These are phyloP conservation scores for Adansonia rubrostipa DNA, from an alignment of 441 rosid species.

Conservation along the genomic window DNA sequence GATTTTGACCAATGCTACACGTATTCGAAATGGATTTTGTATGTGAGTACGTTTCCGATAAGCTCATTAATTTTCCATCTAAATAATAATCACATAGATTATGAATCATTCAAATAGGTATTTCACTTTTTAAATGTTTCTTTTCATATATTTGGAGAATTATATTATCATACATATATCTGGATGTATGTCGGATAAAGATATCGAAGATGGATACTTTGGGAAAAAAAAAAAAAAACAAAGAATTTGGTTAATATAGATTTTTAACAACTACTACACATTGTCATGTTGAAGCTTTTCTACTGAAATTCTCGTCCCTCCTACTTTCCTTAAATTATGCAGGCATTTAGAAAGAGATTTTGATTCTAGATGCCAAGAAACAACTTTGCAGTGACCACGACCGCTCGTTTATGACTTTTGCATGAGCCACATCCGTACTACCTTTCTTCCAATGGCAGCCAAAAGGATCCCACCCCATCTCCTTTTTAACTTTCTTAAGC, in stretches of 20 bases:
- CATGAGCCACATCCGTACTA: background rate
- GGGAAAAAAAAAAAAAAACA: background rate
- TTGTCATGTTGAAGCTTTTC: background rate
- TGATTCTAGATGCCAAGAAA: conserved; percentile 32
- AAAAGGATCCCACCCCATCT: background rate
- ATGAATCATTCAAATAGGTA: too few species aligned
- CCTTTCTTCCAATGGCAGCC: conserved; percentile 11
- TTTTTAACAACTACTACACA: background rate
- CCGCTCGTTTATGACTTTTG: conserved; percentile 29
- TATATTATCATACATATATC: too few species aligned
- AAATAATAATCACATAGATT: too few species aligned
- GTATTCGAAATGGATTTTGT: too few species aligned
- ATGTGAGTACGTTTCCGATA: too few species aligned
- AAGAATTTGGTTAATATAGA: background rate
- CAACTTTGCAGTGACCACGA: conserved; percentile 25
- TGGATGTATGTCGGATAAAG: too few species aligned
- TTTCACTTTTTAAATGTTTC: too few species aligned
- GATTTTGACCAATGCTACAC: background rate
- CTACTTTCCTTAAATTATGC: conserved; percentile 6
- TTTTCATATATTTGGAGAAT: too few species aligned
- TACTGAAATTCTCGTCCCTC: background rate
- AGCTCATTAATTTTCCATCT: too few species aligned
- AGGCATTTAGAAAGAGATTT: conserved; percentile 23
- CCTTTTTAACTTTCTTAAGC: background rate
- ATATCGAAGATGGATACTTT: background rate